Evolutionary conservation across 805 yeast species (phyloP).

Genomic region (Saccharomycopsis olivae): DNA sequence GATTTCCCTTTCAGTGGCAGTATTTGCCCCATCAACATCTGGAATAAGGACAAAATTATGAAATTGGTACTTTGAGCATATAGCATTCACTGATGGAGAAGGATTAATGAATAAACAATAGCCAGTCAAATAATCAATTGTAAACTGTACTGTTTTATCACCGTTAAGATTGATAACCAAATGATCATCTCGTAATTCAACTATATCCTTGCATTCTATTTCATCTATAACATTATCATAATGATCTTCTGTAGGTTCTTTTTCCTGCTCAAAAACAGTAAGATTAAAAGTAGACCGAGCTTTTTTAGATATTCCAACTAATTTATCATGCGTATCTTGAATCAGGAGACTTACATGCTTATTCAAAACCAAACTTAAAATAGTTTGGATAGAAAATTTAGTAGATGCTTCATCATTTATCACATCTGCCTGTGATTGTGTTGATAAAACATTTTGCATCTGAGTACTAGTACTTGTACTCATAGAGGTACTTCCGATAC

Average conservation of each 20-base stretch:
- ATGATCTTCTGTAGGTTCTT: neutral
- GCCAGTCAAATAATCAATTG: conserved; percentile 17
- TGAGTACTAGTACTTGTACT: neutral
- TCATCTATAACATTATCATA: conserved; percentile 3
- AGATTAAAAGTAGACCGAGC: neutral
- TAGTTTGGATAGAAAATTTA: conserved; percentile 13
- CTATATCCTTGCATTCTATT: conserved; percentile 4
- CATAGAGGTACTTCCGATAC: neutral
- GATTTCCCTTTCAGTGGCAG: conserved; percentile 10
- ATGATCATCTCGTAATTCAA: conserved; percentile 7
- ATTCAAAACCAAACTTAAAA: conserved; percentile 11
- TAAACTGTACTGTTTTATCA: conserved; percentile 8
- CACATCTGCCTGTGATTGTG: neutral
- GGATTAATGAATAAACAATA: conserved; percentile 15
- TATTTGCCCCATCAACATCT: neutral
- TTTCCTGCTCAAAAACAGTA: neutral
- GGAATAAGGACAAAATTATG: conserved; percentile 10
- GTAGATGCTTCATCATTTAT: neutral
- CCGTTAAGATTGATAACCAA: conserved; percentile 6
- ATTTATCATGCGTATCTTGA: conserved; percentile 5
- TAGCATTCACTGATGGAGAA: conserved; percentile 17
- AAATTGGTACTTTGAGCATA: conserved; percentile 14
- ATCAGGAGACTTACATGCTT: conserved; percentile 12
- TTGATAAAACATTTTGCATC: neutral
- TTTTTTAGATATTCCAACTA: neutral